phyloP scores from a whole-genome alignment of 768 basidiomycete species.

The Cyclocybe aegerita region DNA sequence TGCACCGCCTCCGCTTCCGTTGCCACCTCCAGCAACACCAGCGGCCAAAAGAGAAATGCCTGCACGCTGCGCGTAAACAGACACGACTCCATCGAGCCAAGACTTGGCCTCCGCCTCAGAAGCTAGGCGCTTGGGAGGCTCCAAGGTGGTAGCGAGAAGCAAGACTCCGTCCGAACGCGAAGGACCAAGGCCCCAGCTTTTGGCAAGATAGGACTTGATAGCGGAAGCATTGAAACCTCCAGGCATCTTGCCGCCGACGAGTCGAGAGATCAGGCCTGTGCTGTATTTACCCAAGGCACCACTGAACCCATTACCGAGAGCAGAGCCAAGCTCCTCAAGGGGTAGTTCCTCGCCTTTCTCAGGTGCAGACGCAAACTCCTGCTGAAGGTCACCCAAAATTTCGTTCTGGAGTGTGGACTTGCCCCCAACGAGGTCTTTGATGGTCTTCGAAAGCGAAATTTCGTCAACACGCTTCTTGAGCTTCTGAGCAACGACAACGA shows the following conservation, averaged over 20 bases:
- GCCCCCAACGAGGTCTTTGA: constrained; percentile 98
- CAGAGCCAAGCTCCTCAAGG: constrained; percentile 91
- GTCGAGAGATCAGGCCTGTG: constrained; percentile 83
- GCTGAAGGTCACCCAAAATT: constrained; percentile 93
- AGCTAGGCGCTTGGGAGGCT: constrained; percentile 90
- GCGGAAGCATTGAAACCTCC: constrained; percentile 96
- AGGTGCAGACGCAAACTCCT: constrained; percentile 92
- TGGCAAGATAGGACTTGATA: constrained; percentile 85
- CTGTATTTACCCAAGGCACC: constrained; percentile 95
- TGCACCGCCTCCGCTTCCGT: constrained; percentile 70
- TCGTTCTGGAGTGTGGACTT: constrained; percentile 99
- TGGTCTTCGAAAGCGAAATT: constrained; percentile 86
- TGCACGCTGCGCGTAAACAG: constrained; percentile 82
- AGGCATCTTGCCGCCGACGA: constrained; percentile 96
- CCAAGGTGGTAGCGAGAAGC: constrained; percentile 87
- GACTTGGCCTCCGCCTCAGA: constrained; percentile 91
- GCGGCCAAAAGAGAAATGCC: constrained; percentile 82
- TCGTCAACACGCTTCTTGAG: constrained; percentile 94
- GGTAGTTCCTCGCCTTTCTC: constrained; percentile 99
- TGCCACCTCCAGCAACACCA: constrained; percentile 58
- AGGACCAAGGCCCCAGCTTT: constrained; percentile 95
- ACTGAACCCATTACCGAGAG: constrained; percentile 75
- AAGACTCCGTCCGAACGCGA: constrained; percentile 88
- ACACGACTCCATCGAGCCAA: constrained; percentile 87
- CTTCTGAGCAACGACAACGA: constrained; percentile 93